Evolutionary conservation across 2,329 filamentous ascomycete genomes (phyloP).

Genomic region (Clonostachys sp.): DNA sequence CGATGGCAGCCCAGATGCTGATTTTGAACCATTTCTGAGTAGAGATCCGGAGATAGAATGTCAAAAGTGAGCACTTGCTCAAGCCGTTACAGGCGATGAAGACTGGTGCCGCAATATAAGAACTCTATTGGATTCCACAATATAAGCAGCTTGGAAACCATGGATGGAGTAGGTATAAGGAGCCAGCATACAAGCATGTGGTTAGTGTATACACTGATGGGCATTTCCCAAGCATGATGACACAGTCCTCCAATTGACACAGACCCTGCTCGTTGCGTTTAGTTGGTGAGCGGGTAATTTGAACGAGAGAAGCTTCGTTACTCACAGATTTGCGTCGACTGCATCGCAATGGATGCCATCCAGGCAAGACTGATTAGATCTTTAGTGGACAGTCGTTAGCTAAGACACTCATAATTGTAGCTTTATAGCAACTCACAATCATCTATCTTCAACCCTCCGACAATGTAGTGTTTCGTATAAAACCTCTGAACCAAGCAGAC

Average conservation of each 20-base stretch:
- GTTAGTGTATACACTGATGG: conserved; percentile 10
- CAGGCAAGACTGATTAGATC: no score
- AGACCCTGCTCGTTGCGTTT: conserved; percentile 10
- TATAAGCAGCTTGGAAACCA: no score
- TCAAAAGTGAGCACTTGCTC: conserved; percentile 28
- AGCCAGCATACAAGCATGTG: conserved; percentile 10
- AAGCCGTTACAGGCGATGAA: conserved; percentile 27
- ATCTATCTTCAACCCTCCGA: conserved; percentile 13
- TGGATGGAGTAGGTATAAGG: no score
- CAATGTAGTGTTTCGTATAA: conserved; percentile 14
- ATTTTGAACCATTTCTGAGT: conserved; percentile 24
- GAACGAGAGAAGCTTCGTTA: no score
- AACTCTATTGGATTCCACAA: no score
- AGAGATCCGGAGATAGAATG: conserved; percentile 29
- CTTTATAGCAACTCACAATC: conserved; percentile 3
- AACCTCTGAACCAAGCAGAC: conserved; percentile 15
- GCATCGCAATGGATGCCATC: no score
- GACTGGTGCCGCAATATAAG: conserved; percentile 15
- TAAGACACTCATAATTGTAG: no score
- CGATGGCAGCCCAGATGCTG: conserved; percentile 18
- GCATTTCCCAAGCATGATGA: conserved; percentile 18
- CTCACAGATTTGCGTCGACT: no score
- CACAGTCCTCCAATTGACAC: conserved; percentile 14
- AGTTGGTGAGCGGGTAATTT: no score
- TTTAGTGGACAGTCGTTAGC: no score